These are phyloP conservation scores for Sistotremastrum niveocremeum DNA, from an alignment of 768 basidiomycete genomes.

Conservation along the genomic window DNA sequence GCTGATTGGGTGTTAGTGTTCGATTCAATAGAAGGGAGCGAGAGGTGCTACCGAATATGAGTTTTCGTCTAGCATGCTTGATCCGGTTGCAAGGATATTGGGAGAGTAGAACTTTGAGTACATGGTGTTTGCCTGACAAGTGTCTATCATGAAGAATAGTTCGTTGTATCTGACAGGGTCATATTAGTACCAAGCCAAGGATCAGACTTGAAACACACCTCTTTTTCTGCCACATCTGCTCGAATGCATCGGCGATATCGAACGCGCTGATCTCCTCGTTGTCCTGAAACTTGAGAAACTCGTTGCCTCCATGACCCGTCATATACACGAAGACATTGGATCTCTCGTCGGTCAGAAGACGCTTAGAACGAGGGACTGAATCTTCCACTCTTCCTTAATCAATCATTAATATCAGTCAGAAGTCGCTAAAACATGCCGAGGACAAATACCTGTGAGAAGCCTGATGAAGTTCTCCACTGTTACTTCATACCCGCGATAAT, in stretches of 20 bases:
- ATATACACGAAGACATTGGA: slow-evolving; percentile 96
- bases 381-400: slow-evolving; percentile 67
- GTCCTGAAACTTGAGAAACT: slow-evolving; percentile 98
- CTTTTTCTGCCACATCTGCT: slow-evolving; percentile 97
- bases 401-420: background rate
- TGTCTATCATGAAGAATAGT: slow-evolving; percentile 96
- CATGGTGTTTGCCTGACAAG: slow-evolving; percentile 95
- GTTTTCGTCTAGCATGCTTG: slow-evolving; percentile 71
- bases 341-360: slow-evolving; percentile 77
- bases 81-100: slow-evolving; percentile 84
- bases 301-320: slow-evolving; percentile 97
- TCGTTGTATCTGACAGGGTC: slow-evolving; percentile 63
- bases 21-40: background rate
- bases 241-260: slow-evolving; percentile 95
- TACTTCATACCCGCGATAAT: slow-evolving; percentile 96
- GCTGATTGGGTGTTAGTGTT: slow-evolving; percentile 28
- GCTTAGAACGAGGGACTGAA: slow-evolving; percentile 82
- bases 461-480: slow-evolving; percentile 94
- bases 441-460: slow-evolving; percentile 67
- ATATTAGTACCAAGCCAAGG: background rate
- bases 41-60: slow-evolving; percentile 70
- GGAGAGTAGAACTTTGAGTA: slow-evolving; percentile 89
- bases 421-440: background rate
- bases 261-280: slow-evolving; percentile 96
- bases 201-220: slow-evolving; percentile 32